Conservation (phyloP, 768 basidiomycete species). For the Albatrellus ellisii region DNA sequence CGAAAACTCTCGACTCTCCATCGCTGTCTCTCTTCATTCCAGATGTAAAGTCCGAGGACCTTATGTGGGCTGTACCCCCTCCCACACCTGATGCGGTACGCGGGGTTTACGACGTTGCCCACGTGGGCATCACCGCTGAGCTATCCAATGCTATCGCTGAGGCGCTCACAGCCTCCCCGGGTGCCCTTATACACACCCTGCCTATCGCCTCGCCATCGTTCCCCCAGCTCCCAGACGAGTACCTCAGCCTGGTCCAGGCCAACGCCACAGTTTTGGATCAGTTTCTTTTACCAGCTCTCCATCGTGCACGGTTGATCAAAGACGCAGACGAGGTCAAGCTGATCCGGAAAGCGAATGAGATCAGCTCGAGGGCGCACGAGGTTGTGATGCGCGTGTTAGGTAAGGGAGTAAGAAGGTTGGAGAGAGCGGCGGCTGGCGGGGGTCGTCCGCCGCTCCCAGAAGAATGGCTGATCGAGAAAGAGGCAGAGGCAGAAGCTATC, state of each 20-base stretch:
- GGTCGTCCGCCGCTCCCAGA: constrained; percentile 46
- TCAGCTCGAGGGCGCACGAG: constrained; percentile 85
- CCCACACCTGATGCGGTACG: constrained; percentile 48
- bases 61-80: constrained; percentile 87
- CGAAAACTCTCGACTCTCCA: constrained; percentile 26
- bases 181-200: constrained; percentile 53
- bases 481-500: constrained; percentile 88
- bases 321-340: constrained; percentile 55
- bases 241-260: constrained; percentile 23
- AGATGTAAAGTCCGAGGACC: constrained; percentile 50
- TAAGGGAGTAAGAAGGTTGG: constrained; percentile 43
- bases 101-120: constrained; percentile 44
- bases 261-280: constrained; percentile 34
- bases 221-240: constrained; percentile 29
- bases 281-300: constrained; percentile 69
- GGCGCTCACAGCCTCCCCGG: constrained; percentile 34
- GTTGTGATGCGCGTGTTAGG: constrained; percentile 87
- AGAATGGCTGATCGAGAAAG: constrained; percentile 86
- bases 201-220: constrained; percentile 39
- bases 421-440: constrained; percentile 26
- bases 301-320: constrained; percentile 70
- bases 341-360: constrained; percentile 71
- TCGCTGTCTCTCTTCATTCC: constrained; percentile 68
- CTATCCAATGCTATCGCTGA: constrained; percentile 35
- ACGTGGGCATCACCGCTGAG: constrained; percentile 33